phyloP scores from a whole-genome alignment of 2,329 filamentous ascomycete genomes.

The Fonsecaea pugnacius region DNA sequence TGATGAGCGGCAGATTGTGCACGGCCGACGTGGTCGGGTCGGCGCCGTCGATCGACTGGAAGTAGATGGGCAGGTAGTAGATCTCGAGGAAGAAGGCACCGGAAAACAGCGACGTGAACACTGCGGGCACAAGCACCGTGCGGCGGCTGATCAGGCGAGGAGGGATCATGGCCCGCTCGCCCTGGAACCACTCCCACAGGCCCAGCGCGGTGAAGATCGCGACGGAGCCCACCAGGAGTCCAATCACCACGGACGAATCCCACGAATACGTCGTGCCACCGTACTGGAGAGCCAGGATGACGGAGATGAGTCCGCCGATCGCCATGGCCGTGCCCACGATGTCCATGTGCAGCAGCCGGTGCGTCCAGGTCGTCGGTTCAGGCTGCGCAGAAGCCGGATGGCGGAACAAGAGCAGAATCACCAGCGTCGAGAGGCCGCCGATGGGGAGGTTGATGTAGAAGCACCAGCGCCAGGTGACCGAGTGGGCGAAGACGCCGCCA shows the following conservation, averaged over 20 bases:
- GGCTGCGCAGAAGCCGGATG: conserved; percentile 1
- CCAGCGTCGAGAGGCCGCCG: conserved; percentile 36
- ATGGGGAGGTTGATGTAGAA: conserved; percentile 62
- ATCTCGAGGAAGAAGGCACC: conserved; percentile 37
- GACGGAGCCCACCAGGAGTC: conserved; percentile 57
- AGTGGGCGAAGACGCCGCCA: conserved; percentile 53
- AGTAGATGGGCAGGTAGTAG: conserved; percentile 48
- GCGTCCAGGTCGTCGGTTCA: conserved; percentile 17
- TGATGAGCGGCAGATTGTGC: conserved; percentile 45
- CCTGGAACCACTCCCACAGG: no score
- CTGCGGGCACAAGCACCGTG: no score
- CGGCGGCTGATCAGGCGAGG: no score
- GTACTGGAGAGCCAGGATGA: conserved; percentile 63
- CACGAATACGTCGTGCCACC: conserved; percentile 60
- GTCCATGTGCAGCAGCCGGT: conserved; percentile 52
- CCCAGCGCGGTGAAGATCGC: no score
- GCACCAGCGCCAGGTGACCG: conserved; percentile 55
- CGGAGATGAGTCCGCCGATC: conserved; percentile 57
- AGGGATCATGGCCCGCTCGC: no score
- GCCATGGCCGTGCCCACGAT: conserved; percentile 56
- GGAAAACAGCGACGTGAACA: no score
- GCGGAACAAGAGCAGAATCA: conserved; percentile 37
- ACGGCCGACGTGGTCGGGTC: conserved; percentile 47
- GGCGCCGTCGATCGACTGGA: conserved; percentile 47
- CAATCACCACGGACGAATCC: conserved; percentile 56